These are phyloP conservation scores for Neurospora crassa DNA, from an alignment of 2,329 filamentous ascomycete genomes.

Conservation along the genomic window DNA sequence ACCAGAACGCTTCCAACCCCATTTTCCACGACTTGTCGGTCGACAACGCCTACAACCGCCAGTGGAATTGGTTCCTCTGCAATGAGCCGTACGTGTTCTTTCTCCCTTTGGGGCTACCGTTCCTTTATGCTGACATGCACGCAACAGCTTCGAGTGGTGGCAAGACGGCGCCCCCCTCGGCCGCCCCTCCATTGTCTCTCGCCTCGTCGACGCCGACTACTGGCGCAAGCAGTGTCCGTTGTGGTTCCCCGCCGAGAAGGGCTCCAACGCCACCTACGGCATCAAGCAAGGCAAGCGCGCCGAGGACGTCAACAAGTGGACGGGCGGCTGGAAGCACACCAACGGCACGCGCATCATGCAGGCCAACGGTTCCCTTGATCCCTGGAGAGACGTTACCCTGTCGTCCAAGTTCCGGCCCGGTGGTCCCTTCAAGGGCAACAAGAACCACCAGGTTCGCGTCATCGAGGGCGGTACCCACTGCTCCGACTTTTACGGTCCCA, in stretches of 20 bases:
- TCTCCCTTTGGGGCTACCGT: too few relatives aligned
- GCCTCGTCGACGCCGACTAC: slow-evolving; percentile 26
- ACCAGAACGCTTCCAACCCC: slow-evolving; percentile 35
- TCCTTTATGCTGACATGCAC: too few relatives aligned
- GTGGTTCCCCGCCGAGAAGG: slow-evolving; percentile 28
- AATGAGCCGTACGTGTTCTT: slow-evolving; percentile 28
- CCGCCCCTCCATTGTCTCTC: slow-evolving; percentile 31
- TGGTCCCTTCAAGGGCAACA: slow-evolving; percentile 26
- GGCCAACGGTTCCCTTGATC: slow-evolving; percentile 31
- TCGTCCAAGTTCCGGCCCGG: slow-evolving; percentile 28
- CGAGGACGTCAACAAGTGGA: slow-evolving; percentile 26
- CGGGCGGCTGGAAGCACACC: slow-evolving; percentile 33
- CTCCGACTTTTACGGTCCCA: slow-evolving; percentile 30
- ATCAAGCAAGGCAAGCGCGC: slow-evolving; percentile 23
- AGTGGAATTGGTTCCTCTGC: slow-evolving; percentile 48
- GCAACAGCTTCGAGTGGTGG: slow-evolving; percentile 26
- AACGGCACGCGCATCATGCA: slow-evolving; percentile 26
- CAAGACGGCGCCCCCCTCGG: slow-evolving; percentile 35
- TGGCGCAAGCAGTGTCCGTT: slow-evolving; percentile 35
- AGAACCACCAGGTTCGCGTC: slow-evolving; percentile 24
- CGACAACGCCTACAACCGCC: slow-evolving; percentile 35
- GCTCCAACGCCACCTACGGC: slow-evolving; percentile 24
- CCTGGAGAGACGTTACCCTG: slow-evolving; percentile 31
- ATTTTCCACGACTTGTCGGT: slow-evolving; percentile 27
- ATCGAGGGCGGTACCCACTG: slow-evolving; percentile 29